phyloP scores from a whole-genome alignment of 495 filamentous ascomycete species.

The Tetracladium marchalianum region DNA sequence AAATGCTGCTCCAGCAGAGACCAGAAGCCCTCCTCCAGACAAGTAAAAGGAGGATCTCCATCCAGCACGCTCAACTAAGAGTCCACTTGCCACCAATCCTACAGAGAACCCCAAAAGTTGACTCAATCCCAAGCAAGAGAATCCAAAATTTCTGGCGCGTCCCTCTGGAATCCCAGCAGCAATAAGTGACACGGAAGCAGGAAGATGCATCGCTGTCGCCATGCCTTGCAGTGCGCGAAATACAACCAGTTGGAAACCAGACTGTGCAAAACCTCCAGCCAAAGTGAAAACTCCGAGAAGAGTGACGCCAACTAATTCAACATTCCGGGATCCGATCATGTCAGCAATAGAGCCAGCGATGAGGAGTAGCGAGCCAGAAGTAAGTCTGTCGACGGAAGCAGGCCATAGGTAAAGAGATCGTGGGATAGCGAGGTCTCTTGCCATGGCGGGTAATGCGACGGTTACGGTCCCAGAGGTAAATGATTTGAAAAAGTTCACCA shows the following conservation, averaged over 20 bases:
- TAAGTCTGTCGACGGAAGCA: slow-evolving; percentile 26
- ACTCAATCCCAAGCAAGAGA: slow-evolving; percentile 37
- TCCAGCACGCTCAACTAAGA: slow-evolving; percentile 33
- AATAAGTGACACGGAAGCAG: slow-evolving; percentile 39
- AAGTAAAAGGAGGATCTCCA: slow-evolving; percentile 42
- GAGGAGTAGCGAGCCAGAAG: slow-evolving; percentile 37
- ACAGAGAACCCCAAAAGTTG: slow-evolving; percentile 42
- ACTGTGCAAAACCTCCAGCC: slow-evolving; percentile 34
- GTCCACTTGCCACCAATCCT: slow-evolving; percentile 42
- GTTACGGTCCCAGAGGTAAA: slow-evolving; percentile 19
- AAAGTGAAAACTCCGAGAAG: slow-evolving; percentile 34
- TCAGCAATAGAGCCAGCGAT: slow-evolving; percentile 43
- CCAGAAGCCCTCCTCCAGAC: slow-evolving; percentile 17
- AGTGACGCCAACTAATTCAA: slow-evolving; percentile 36
- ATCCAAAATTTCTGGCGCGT: slow-evolving; percentile 37
- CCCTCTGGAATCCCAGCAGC: slow-evolving; percentile 34
- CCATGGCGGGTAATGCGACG: slow-evolving; percentile 23
- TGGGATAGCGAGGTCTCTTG: slow-evolving; percentile 21
- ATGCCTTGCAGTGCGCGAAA: slow-evolving; percentile 42
- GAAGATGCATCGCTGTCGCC: slow-evolving; percentile 37
- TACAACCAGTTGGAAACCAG: slow-evolving; percentile 36
- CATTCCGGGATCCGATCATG: slow-evolving; percentile 31
- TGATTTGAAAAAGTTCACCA: slow-evolving; percentile 17
- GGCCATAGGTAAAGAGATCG: slow-evolving; percentile 24
- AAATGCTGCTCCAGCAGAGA: slow-evolving; percentile 11